A percentile compares a stretch with the other conserved stretches of the same genome.
These are phyloP conservation scores for Apiotrichum sp. DNA, from an alignment of 1,284 basidiomycete species.

Conservation along the genomic window DNA sequence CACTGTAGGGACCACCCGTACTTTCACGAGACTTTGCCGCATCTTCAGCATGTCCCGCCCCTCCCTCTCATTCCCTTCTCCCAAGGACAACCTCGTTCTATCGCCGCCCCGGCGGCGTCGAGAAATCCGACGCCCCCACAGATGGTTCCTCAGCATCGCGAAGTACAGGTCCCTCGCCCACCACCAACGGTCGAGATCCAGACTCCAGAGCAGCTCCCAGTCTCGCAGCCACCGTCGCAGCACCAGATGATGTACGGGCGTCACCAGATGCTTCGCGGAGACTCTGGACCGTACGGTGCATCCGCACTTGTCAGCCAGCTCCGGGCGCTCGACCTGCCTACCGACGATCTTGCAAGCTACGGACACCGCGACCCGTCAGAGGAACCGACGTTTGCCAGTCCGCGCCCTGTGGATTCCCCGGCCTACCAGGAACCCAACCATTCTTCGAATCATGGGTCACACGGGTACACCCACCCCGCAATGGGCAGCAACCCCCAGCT, in stretches of 20 bases:
- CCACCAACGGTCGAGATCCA: constrained; percentile 24
- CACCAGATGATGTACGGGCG: background rate
- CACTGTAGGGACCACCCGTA: constrained; percentile 87
- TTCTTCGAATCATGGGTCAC: constrained; percentile 13
- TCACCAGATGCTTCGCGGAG: constrained; percentile 1
- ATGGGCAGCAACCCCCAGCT: constrained; percentile 17
- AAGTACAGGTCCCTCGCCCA: background rate
- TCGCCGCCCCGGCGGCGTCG: background rate
- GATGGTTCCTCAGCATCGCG: constrained; percentile 58
- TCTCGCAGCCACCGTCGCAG: background rate
- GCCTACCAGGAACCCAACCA: constrained; percentile 15
- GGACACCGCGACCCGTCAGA: constrained; percentile 30
- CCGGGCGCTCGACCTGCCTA: constrained; percentile 46
- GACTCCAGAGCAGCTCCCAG: constrained; percentile 1
- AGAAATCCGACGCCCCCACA: constrained; percentile 51
- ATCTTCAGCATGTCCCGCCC: constrained; percentile 48
- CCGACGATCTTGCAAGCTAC: constrained; percentile 45
- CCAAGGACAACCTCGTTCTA: constrained; percentile 33
- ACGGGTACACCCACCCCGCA: constrained; percentile 18
- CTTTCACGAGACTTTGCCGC: constrained; percentile 60
- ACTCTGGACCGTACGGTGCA: constrained; percentile 19
- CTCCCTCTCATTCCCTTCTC: constrained; percentile 55
- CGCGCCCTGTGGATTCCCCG: constrained; percentile 9
- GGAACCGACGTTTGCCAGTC: constrained; percentile 3
- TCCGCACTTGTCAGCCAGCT: constrained; percentile 46